phyloP scores from a whole-genome alignment of 2,329 filamentous ascomycete genomes.

The Coniochaeta ligniaria region DNA sequence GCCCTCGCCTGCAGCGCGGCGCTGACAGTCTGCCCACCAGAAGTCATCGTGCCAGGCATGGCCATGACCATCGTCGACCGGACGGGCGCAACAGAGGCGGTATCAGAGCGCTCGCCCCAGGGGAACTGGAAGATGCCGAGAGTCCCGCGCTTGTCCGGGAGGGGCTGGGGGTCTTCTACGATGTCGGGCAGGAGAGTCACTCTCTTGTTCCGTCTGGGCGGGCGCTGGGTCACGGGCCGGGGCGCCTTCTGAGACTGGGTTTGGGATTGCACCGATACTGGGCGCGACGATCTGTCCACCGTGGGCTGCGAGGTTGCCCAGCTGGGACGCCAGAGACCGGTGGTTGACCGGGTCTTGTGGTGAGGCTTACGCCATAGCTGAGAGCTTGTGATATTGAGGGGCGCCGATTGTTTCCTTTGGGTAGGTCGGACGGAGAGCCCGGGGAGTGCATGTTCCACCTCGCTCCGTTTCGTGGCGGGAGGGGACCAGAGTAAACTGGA shows the following conservation, averaged over 20 bases:
- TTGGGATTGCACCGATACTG: not conserved
- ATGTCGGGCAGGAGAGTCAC: conserved; percentile 57
- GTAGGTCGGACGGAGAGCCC: conserved; percentile 25
- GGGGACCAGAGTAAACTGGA: conserved; percentile 18
- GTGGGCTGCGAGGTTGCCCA: conserved; percentile 18
- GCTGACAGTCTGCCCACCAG: conserved; percentile 24
- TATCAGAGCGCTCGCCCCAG: conserved; percentile 57
- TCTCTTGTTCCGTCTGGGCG: conserved; percentile 46
- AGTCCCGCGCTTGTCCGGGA: conserved; percentile 50
- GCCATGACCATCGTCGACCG: conserved; percentile 30
- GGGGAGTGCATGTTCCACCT: conserved; percentile 14
- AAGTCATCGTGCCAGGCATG: conserved; percentile 45
- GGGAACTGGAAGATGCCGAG: conserved; percentile 61
- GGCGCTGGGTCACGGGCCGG: conserved; percentile 43
- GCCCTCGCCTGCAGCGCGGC: conserved; percentile 24
- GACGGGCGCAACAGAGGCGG: conserved; percentile 33
- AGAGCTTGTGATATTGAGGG: conserved; percentile 28
- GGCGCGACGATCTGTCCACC: conserved; percentile 7
- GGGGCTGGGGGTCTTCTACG: conserved; percentile 51
- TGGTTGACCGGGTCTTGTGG: conserved; percentile 7
- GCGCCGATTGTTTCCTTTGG: conserved; percentile 22
- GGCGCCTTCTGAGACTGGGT: conserved; percentile 14
- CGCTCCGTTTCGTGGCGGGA: not conserved
- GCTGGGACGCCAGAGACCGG: conserved; percentile 23
- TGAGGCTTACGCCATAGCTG: conserved; percentile 31